These are phyloP conservation scores for Scytalidium sp. DNA, from an alignment of 2,329 filamentous ascomycete species.

Conservation along the genomic window DNA sequence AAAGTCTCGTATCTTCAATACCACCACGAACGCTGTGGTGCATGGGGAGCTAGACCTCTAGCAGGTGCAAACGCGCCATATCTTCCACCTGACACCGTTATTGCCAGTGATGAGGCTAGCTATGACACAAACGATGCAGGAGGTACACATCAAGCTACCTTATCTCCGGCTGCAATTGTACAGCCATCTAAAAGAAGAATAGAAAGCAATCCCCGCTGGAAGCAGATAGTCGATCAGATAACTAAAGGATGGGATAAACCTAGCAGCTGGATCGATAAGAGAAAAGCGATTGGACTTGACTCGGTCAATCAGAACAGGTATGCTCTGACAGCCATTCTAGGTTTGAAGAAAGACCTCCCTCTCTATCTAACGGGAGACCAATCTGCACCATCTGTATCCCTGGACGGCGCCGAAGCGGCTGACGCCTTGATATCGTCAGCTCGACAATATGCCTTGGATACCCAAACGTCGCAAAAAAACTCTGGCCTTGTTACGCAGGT, in stretches of 20 bases:
- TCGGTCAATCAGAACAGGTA: conserved; percentile 1
- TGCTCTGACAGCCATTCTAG: conserved; percentile 1
- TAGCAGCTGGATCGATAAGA: conserved; percentile 1
- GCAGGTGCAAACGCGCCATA: neutral
- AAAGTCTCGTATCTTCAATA: conserved; percentile 2
- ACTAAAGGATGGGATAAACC: conserved; percentile 3
- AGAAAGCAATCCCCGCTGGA: conserved; percentile 3
- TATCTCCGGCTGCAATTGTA: too few relatives aligned
- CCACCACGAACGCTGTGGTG: neutral
- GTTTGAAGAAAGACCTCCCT: conserved; percentile 1
- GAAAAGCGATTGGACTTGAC: neutral
- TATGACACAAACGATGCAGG: too few relatives aligned
- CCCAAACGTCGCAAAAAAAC: too few relatives aligned
- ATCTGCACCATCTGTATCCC: too few relatives aligned
- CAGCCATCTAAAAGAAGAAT: too few relatives aligned
- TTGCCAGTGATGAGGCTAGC: too few relatives aligned
- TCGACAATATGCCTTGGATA: too few relatives aligned
- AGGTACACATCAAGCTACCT: too few relatives aligned
- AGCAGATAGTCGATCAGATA: conserved; percentile 3
- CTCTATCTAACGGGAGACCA: too few relatives aligned
- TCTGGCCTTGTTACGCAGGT: too few relatives aligned
- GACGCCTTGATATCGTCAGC: too few relatives aligned
- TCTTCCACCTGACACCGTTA: neutral
- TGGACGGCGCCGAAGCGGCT: too few relatives aligned
- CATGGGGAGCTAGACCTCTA: neutral